phyloP scores from a whole-genome alignment of 768 basidiomycete genomes.

The Scleroderma bovista region DNA sequence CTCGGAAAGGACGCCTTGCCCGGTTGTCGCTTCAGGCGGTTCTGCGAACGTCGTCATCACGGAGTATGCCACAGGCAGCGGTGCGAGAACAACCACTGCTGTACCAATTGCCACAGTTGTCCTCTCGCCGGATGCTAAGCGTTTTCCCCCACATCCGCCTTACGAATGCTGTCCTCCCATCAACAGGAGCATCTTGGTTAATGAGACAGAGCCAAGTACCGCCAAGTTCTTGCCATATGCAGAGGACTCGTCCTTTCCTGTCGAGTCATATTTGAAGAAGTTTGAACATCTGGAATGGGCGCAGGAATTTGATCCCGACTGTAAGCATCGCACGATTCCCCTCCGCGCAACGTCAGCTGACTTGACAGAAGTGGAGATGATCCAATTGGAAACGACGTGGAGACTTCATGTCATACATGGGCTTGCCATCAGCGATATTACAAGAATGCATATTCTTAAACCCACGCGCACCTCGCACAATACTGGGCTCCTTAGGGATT shows the following conservation, averaged over 20 bases:
- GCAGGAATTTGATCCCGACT: constrained; percentile 41
- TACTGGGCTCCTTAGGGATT: constrained; percentile 39
- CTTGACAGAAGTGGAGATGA: constrained; percentile 37
- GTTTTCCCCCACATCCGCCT: constrained; percentile 18
- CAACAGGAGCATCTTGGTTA: constrained; percentile 25
- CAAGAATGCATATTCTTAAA: constrained; percentile 26
- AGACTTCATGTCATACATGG: constrained; percentile 29
- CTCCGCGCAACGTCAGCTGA: too few relatives aligned
- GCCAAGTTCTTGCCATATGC: constrained; percentile 40
- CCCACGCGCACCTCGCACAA: constrained; percentile 17
- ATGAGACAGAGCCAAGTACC: not conserved
- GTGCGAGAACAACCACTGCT: not conserved
- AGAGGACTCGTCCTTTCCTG: constrained; percentile 39
- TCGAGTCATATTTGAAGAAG: constrained; percentile 18
- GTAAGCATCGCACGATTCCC: constrained; percentile 29
- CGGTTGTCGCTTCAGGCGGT: not conserved
- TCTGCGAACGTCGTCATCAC: not conserved
- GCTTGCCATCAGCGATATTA: constrained; percentile 33
- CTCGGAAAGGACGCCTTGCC: not conserved
- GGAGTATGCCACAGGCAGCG: not conserved
- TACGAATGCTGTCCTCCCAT: constrained; percentile 47
- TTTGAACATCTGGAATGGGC: constrained; percentile 34
- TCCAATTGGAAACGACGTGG: constrained; percentile 41
- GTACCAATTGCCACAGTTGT: constrained; percentile 12
- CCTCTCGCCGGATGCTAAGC: constrained; percentile 2